phyloP scores from a whole-genome alignment of 108 stramenopile genomes.

The Skeletonema grethae region DNA sequence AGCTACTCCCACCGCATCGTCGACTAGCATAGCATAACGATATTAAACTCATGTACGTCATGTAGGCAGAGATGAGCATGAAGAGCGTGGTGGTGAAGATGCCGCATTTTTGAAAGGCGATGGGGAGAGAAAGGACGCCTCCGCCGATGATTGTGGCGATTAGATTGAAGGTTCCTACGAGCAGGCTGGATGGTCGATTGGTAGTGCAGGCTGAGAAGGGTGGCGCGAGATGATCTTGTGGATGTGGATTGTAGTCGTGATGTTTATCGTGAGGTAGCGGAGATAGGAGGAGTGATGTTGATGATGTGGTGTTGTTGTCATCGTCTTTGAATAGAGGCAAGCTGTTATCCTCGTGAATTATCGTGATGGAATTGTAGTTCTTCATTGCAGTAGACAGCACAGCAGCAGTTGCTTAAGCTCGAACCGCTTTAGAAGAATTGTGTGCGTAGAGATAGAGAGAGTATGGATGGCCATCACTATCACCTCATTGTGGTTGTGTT shows the following conservation, averaged over 20 bases:
- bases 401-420: neutral
- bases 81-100: conserved; percentile 44
- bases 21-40: conserved; percentile 73
- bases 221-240: conserved; percentile 36
- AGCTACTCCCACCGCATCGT: conserved; percentile 68
- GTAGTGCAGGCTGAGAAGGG: conserved; percentile 19
- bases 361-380: conserved; percentile 3
- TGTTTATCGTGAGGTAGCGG: too few species aligned
- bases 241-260: conserved; percentile 12
- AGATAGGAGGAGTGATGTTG: neutral
- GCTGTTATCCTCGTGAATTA: conserved; percentile 6
- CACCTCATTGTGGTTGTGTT: too few species aligned
- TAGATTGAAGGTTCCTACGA: conserved; percentile 77
- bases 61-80: conserved; percentile 51
- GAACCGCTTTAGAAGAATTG: neutral
- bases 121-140: conserved; percentile 60
- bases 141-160: conserved; percentile 77
- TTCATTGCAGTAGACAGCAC: neutral
- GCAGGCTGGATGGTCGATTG: conserved; percentile 52
- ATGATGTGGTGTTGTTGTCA: neutral
- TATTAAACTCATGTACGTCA: conserved; percentile 62
- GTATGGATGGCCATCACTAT: too few species aligned
- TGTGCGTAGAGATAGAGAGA: neutral
- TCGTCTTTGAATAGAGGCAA: neutral
- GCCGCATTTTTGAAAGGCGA: conserved; percentile 54